A percentile compares a stretch with the other conserved stretches of the same genome.
Conservation (phyloP, 495 filamentous ascomycete species). For the Cladorrhinum samala region DNA sequence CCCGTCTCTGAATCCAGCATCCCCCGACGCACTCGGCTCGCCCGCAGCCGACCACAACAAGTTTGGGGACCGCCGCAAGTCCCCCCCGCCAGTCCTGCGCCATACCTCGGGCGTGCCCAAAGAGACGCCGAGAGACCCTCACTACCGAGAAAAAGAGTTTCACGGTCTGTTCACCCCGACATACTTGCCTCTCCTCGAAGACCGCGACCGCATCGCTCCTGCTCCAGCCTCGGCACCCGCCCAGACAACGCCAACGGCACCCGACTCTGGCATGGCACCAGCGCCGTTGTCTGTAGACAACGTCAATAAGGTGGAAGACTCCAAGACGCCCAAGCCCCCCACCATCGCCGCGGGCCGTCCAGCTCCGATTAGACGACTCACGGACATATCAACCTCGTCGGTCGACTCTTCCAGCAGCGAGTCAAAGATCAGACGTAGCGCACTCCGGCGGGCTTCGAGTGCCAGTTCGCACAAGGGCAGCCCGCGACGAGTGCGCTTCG, state of each 20-base stretch:
- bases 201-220: conserved; percentile 25
- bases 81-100: conserved; percentile 38
- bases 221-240: not conserved
- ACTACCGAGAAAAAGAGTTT: conserved; percentile 52
- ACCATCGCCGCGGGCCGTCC: conserved; percentile 8
- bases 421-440: conserved; percentile 37
- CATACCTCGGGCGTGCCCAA: conserved; percentile 31
- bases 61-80: conserved; percentile 28
- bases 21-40: conserved; percentile 7
- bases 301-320: conserved; percentile 25
- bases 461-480: conserved; percentile 35
- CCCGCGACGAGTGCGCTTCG: conserved; percentile 49
- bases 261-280: conserved; percentile 8
- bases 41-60: conserved; percentile 19
- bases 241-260: conserved; percentile 10
- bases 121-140: conserved; percentile 34
- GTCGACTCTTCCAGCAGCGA: conserved; percentile 38
- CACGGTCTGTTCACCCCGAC: conserved; percentile 55
- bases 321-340: conserved; percentile 18
- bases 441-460: conserved; percentile 43
- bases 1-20: conserved; percentile 29
- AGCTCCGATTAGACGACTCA: conserved; percentile 17
- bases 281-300: conserved; percentile 15
- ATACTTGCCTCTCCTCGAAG: conserved; percentile 54
- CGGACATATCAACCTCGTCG: conserved; percentile 36